Evolutionary conservation across 1,139 yeast genomes (phyloP).

Genomic region (Saccharomyces hybrid): DNA sequence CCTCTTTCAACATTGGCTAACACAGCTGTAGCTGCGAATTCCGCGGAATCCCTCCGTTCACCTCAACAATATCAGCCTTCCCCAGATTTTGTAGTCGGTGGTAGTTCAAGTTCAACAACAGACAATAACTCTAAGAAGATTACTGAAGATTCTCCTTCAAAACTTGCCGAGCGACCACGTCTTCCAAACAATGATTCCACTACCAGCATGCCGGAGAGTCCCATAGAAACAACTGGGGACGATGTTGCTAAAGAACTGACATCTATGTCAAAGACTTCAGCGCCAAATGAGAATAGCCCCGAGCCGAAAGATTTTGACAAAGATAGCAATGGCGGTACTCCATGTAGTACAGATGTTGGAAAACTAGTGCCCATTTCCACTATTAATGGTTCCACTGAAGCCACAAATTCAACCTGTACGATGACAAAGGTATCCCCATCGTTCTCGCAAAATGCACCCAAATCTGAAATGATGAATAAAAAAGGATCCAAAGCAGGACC

Average conservation of each 20-base stretch:
- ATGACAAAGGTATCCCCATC: neutral
- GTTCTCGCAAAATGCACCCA: neutral
- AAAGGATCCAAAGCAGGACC: neutral
- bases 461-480: neutral
- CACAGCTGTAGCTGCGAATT: conserved; percentile 3
- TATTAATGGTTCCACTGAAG: neutral
- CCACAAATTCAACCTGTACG: neutral
- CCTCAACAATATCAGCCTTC: neutral
- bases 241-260: neutral
- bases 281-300: neutral
- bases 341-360: neutral
- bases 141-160: conserved; percentile 1
- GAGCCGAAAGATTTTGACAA: neutral
- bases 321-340: neutral
- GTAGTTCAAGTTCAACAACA: conserved; percentile 3
- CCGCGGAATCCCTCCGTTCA: neutral
- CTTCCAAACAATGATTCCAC: conserved; percentile 4
- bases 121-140: neutral
- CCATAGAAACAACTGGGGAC: neutral
- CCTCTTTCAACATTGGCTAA: conserved; percentile 6
- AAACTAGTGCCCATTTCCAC: neutral
- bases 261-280: neutral
- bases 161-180: conserved; percentile 4
- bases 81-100: neutral
- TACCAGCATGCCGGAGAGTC: conserved; percentile 6